Conservation (phyloP, 495 filamentous ascomycete genomes). For the Annulohypoxylon nitens region DNA sequence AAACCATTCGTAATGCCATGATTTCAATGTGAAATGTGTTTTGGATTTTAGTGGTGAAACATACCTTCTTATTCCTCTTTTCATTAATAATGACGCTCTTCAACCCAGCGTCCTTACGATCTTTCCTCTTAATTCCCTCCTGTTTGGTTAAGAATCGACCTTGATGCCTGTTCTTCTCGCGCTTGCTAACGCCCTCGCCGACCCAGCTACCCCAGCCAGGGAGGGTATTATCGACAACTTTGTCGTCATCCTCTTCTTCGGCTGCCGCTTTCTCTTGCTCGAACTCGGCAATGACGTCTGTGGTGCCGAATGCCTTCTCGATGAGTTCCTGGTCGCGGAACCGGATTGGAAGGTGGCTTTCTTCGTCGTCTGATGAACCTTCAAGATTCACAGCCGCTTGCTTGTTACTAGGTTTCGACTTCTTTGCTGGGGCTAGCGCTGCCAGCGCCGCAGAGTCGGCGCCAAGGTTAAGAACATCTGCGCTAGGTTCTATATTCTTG, state of each 20-base stretch:
- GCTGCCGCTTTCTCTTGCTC: slow-evolving; percentile 80
- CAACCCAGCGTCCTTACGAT: slow-evolving; percentile 83
- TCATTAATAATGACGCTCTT: slow-evolving; percentile 92
- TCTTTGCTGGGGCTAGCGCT: slow-evolving; percentile 32
- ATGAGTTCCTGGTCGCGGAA: slow-evolving; percentile 85
- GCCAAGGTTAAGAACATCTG: slow-evolving; percentile 47
- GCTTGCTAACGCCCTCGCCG: slow-evolving; percentile 78
- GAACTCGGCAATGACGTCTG: slow-evolving; percentile 89
- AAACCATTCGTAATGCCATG: background rate
- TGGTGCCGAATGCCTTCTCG: slow-evolving; percentile 87
- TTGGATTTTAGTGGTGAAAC: slow-evolving; percentile 20
- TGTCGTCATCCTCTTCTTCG: slow-evolving; percentile 83
- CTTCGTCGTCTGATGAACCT: slow-evolving; percentile 69
- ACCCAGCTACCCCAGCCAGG: slow-evolving; percentile 93
- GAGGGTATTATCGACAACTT: slow-evolving; percentile 85
- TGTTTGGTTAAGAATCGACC: slow-evolving; percentile 74
- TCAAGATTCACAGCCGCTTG: slow-evolving; percentile 46
- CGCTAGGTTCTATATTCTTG: slow-evolving; percentile 43
- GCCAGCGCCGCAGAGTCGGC: slow-evolving; percentile 50
- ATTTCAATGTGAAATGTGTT: background rate
- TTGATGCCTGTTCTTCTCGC: slow-evolving; percentile 70
- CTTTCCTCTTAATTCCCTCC: slow-evolving; percentile 81
- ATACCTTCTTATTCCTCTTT: slow-evolving; percentile 89
- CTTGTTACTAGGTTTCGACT: slow-evolving; percentile 45
- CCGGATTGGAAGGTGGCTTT: slow-evolving; percentile 69